phyloP scores from a whole-genome alignment of 1,284 basidiomycete species.

The Fistulina hepatica region DNA sequence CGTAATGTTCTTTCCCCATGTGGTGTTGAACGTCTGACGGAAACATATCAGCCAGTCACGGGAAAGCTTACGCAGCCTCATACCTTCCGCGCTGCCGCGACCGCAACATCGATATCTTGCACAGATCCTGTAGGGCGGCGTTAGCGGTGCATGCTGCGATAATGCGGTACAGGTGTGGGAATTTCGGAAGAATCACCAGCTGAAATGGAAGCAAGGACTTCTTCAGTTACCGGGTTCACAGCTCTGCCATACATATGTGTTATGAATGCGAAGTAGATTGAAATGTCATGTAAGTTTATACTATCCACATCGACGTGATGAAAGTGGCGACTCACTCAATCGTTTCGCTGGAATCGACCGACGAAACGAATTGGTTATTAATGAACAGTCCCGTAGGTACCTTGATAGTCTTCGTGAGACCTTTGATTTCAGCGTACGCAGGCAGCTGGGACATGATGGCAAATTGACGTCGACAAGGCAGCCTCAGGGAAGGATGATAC shows the following conservation, averaged over 20 bases:
- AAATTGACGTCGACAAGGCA: not conserved
- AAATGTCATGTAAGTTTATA: too few relatives aligned
- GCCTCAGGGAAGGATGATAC: not conserved
- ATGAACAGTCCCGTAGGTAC: slow-evolving; percentile 85
- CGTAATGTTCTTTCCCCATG: slow-evolving; percentile 84
- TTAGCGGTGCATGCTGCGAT: slow-evolving; percentile 2
- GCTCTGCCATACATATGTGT: slow-evolving; percentile 29
- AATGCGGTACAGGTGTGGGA: not conserved
- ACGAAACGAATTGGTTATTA: slow-evolving; percentile 75
- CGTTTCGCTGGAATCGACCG: slow-evolving; percentile 46
- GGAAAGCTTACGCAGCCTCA: too few relatives aligned
- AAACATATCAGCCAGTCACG: too few relatives aligned
- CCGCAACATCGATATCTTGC: slow-evolving; percentile 77
- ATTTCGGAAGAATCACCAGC: slow-evolving; percentile 45
- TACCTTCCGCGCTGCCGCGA: slow-evolving; percentile 73
- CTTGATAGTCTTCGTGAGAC: slow-evolving; percentile 25
- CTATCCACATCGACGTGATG: not conserved
- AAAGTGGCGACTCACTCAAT: slow-evolving; percentile 37
- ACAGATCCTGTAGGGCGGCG: slow-evolving; percentile 39
- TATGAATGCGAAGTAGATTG: slow-evolving; percentile 9
- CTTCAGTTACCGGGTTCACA: slow-evolving; percentile 68
- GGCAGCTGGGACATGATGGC: slow-evolving; percentile 11
- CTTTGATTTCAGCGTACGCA: slow-evolving; percentile 9
- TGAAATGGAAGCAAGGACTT: slow-evolving; percentile 53
- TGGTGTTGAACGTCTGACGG: slow-evolving; percentile 79